Conservation (phyloP, 805 yeast genomes). For the Cephaloascus albidus region DNA sequence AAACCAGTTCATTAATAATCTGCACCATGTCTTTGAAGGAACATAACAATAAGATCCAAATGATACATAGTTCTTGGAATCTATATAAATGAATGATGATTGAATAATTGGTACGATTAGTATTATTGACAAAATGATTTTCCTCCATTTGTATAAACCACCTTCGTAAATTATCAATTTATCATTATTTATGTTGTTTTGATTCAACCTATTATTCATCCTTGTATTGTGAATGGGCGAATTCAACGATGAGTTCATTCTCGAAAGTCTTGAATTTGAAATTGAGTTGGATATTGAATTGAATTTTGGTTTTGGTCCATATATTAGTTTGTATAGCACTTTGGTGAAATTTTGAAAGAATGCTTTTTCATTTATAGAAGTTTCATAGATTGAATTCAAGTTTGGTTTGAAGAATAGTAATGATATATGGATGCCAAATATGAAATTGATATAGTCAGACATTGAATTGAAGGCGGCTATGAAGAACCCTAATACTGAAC, state of each 20-base stretch:
- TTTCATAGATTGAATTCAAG: not conserved
- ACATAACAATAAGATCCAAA: not conserved
- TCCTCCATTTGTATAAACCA: not conserved
- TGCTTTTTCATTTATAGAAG: not conserved
- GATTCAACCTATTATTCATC: not conserved
- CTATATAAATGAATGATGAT: not conserved
- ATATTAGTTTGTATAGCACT: not conserved
- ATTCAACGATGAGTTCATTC: not conserved
- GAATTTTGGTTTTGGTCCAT: not conserved
- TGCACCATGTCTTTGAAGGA: not conserved
- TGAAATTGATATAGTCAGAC: not conserved
- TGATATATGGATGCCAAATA: not conserved
- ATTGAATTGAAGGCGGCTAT: not conserved
- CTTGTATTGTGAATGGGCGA: not conserved
- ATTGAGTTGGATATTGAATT: not conserved
- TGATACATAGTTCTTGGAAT: not conserved
- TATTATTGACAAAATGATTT: not conserved
- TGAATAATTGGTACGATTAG: not conserved
- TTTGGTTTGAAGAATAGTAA: slow-evolving; percentile 1
- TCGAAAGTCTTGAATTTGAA: not conserved
- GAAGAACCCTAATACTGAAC: not conserved
- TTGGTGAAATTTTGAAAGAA: not conserved
- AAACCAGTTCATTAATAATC: not conserved
- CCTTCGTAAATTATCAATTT: not conserved
- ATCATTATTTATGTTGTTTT: not conserved